Evolutionary conservation across 2,329 filamentous ascomycete genomes (phyloP).

Genomic region (Aspergillus felis): DNA sequence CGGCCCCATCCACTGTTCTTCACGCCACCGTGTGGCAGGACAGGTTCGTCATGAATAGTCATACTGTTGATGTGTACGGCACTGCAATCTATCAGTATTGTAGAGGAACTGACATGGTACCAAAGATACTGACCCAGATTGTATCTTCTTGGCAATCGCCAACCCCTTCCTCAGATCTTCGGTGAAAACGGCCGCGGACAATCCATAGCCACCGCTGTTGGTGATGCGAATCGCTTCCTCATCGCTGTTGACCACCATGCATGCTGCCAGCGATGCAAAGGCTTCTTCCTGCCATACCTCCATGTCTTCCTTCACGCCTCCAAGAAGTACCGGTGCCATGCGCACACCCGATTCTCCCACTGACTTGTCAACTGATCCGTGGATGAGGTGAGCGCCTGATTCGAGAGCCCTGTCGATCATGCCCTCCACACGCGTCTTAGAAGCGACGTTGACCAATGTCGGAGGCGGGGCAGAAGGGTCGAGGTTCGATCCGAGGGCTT

Average conservation of each 20-base stretch:
- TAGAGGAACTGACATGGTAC: conserved; percentile 15
- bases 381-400: conserved; percentile 29
- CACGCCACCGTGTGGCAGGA: conserved; percentile 59
- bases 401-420: conserved; percentile 27
- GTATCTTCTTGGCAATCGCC: conserved; percentile 56
- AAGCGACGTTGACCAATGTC: conserved; percentile 42
- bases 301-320: conserved; percentile 64
- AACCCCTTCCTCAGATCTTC: conserved; percentile 58
- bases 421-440: conserved; percentile 40
- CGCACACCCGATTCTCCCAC: conserved; percentile 24
- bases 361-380: conserved; percentile 16
- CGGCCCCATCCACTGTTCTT: conserved; percentile 60
- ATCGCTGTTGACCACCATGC: conserved; percentile 57
- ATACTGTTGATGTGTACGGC: conserved; percentile 62
- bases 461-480: conserved; percentile 32
- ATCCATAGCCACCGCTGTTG: conserved; percentile 75
- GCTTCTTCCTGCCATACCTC: conserved; percentile 68
- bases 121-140: conserved; percentile 52
- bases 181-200: conserved; percentile 68
- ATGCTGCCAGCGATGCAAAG: conserved; percentile 68
- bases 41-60: conserved; percentile 60
- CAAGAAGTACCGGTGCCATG: conserved; percentile 63
- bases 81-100: conserved; percentile 13
- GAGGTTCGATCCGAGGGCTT: conserved; percentile 33
- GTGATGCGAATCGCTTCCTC: conserved; percentile 68